A percentile compares a stretch with the other conserved stretches of the same genome.
phyloP scores from a whole-genome alignment of 176 grass and related monocot species.

The Cenchrus americanus region DNA sequence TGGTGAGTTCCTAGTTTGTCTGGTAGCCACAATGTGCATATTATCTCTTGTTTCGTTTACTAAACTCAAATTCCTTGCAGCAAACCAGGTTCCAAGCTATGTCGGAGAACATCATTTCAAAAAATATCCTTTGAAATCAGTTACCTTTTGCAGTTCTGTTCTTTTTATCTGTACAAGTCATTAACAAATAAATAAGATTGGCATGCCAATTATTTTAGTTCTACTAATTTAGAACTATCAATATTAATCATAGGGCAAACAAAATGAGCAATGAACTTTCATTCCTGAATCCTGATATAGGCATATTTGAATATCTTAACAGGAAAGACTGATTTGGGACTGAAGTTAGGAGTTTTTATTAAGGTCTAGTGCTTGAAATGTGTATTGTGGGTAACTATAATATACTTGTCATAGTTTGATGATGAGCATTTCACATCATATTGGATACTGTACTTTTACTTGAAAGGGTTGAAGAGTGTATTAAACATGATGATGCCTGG shows the following conservation, averaged over 20 bases:
- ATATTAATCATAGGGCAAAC: neutral
- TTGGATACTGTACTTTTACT: neutral
- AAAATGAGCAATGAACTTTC: neutral
- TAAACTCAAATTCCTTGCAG: conserved; percentile 57
- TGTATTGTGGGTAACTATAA: neutral
- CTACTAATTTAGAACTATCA: neutral
- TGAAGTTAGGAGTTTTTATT: neutral
- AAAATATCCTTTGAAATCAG: conserved; percentile 85
- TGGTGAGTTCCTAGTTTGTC: conserved; percentile 56
- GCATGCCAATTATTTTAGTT: conserved; percentile 19
- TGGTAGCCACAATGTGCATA: neutral
- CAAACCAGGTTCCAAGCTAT: conserved; percentile 86
- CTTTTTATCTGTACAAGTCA: conserved; percentile 5
- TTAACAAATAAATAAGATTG: neutral
- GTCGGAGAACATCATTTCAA: conserved; percentile 85
- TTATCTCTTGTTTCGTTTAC: neutral
- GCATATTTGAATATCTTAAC: neutral
- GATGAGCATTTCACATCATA: neutral
- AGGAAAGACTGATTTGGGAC: neutral
- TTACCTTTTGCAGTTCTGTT: conserved; percentile 9
- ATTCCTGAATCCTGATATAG: neutral
- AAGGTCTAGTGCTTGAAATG: neutral
- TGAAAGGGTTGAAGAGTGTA: neutral
- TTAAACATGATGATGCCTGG: neutral
- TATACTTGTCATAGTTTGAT: neutral